These are phyloP conservation scores for Trametopsis cervina DNA, from an alignment of 768 basidiomycete genomes.

Conservation along the genomic window DNA sequence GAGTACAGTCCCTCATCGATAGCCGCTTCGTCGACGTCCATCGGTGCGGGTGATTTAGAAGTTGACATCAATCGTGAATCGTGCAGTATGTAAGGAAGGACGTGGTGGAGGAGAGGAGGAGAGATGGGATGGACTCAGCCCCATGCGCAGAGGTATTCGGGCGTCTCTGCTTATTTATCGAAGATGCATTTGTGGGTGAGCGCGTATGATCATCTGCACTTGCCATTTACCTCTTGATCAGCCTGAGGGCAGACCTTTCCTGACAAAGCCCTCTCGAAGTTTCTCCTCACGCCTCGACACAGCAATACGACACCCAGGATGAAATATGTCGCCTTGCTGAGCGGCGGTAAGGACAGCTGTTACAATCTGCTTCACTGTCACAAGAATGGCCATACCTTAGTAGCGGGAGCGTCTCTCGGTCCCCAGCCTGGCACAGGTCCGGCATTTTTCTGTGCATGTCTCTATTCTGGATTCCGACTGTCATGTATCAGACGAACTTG, in stretches of 20 bases:
- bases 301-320: slow-evolving; percentile 30
- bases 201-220: not conserved
- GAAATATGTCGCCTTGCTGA: slow-evolving; percentile 92
- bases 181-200: no score
- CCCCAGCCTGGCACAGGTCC: slow-evolving; percentile 83
- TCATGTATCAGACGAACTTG: slow-evolving; percentile 98
- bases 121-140: slow-evolving; percentile 6
- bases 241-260: not conserved
- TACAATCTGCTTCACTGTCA: slow-evolving; percentile 90
- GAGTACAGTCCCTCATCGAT: slow-evolving; percentile 95
- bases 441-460: no score
- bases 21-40: slow-evolving; percentile 82
- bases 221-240: not conserved
- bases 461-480: no score
- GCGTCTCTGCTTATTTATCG: slow-evolving; percentile 3
- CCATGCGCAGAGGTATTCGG: slow-evolving; percentile 4
- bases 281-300: not conserved
- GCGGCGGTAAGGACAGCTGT: slow-evolving; percentile 97
- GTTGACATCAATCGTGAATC: slow-evolving; percentile 29
- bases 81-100: slow-evolving; percentile 5
- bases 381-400: slow-evolving; percentile 77
- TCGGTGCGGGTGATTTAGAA: slow-evolving; percentile 37
- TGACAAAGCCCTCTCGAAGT: slow-evolving; percentile 1
- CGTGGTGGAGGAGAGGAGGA: slow-evolving; percentile 5
- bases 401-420: slow-evolving; percentile 83